Base-by-base conservation (phyloP, 2,329 filamentous ascomycete species). In the Penicillium sp. region DNA sequence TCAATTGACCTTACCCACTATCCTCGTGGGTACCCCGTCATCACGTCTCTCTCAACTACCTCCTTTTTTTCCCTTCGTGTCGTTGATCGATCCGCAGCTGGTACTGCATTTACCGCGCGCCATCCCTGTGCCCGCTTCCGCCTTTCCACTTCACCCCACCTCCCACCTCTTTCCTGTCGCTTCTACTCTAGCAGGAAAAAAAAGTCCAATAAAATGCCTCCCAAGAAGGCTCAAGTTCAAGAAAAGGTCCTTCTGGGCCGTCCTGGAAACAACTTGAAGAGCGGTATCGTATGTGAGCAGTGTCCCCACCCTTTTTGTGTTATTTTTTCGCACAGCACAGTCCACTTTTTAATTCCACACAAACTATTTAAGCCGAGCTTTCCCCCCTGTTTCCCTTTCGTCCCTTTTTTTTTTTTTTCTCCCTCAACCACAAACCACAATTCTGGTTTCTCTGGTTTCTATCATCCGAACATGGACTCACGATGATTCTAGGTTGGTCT, bases 221-320 rank as follows among this genome's bases (percentile, higher is more conserved):
- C 93, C 71, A 98, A 98, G 81, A 97, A 97, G 77, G 77, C 75
- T 44, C 85, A 83, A 63, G 83, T 88, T 64, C 87, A 96, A 80
- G 87, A 97, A 80, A 97, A 97, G 84, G 80, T 97, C 73, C 84
- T 93, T 62, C 80, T 98, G 73, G 93, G 93, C 73, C 81, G 93
- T 69, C 93, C 93, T 58, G 93, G 93, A 68, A 98, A 98, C 81
- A 97, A 83, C 76, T 74, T 98, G 74, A 98, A 97, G 83, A 96
- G 89, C 78, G 94, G 93, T 77, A 98, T 98, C 75, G 81, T 84
- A 80, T 83, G 93, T 94, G 79, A 74, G 82, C 71, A 69, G 62
- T 69, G 68, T 54, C 61, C 61, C 62, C 56, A 61, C 66, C 56
- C 52, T 58, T 56, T 59, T 58, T 49, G 35, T 57, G 44, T 53